Conservation (phyloP, 2,329 filamentous ascomycete species). For the Ophiostoma triangulosporum region DNA sequence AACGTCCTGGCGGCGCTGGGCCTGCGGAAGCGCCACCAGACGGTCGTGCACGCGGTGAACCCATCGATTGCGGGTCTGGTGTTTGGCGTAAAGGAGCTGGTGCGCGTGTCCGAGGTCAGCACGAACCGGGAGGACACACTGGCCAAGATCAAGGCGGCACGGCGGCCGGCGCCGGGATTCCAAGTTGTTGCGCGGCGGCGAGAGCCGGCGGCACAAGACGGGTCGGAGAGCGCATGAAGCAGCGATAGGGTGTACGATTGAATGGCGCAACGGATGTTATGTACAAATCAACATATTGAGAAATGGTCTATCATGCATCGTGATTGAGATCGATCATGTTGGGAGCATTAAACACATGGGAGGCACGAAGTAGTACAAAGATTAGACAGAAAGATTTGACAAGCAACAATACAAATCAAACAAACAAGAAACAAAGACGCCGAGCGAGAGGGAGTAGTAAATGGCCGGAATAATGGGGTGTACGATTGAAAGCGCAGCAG, state of each 20-base stretch:
- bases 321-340: no score
- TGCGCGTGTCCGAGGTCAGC: conserved; percentile 68
- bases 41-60: conserved; percentile 78
- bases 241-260: background rate
- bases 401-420: no score
- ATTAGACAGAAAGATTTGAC: no score
- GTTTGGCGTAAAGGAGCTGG: conserved; percentile 86
- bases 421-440: no score
- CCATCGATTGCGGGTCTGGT: conserved; percentile 78
- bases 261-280: no score
- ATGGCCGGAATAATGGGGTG: no score
- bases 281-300: no score
- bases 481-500: no score
- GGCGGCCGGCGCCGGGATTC: conserved; percentile 68
- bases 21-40: conserved; percentile 69
- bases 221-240: background rate
- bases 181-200: conserved; percentile 3
- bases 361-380: no score
- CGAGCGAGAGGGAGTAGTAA: no score
- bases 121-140: conserved; percentile 45
- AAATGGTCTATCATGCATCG: no score
- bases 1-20: conserved; percentile 77
- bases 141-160: conserved; percentile 53
- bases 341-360: no score
- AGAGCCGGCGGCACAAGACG: background rate